These are phyloP conservation scores for Jasminum sambac DNA, from an alignment of 257 asterid genomes.

Conservation along the genomic window DNA sequence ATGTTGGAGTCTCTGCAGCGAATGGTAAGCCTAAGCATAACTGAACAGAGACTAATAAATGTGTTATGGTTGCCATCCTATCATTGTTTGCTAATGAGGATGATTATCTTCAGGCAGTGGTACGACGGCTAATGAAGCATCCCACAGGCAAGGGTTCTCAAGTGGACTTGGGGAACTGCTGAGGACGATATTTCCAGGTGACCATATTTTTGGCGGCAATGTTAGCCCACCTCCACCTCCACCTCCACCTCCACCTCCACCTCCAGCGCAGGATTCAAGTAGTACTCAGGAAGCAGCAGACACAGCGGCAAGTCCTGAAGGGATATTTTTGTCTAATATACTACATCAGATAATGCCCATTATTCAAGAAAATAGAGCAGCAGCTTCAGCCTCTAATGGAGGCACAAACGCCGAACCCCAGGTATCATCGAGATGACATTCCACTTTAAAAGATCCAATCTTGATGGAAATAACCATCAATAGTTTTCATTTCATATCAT, in stretches of 20 bases:
- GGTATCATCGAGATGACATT: conserved; percentile 29
- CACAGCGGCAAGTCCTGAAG: conserved; percentile 55
- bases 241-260: conserved; percentile 34
- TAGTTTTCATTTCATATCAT: not conserved
- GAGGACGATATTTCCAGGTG: conserved; percentile 54
- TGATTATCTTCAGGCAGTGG: conserved; percentile 38
- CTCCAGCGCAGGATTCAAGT: conserved; percentile 39
- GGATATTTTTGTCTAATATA: conserved; percentile 57
- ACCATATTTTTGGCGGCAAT: conserved; percentile 31
- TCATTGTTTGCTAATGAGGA: not conserved
- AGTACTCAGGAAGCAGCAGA: conserved; percentile 42
- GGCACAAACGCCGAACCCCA: conserved; percentile 28
- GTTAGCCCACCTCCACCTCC: conserved; percentile 24
- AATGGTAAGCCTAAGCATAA: conserved; percentile 37
- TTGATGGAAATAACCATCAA: not conserved
- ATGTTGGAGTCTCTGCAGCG: conserved; percentile 32
- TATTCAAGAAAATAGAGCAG: conserved; percentile 47
- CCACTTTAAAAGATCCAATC: not conserved
- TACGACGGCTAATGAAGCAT: conserved; percentile 39
- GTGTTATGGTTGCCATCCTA: not conserved
- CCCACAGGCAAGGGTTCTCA: conserved; percentile 43
- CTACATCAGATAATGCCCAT: conserved; percentile 79
- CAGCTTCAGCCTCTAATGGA: conserved; percentile 35
- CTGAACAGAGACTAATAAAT: not conserved
- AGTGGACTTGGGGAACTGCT: conserved; percentile 62